Base-by-base conservation (phyloP, 1,139 yeast species). In the Pichia inconspicua region DNA sequence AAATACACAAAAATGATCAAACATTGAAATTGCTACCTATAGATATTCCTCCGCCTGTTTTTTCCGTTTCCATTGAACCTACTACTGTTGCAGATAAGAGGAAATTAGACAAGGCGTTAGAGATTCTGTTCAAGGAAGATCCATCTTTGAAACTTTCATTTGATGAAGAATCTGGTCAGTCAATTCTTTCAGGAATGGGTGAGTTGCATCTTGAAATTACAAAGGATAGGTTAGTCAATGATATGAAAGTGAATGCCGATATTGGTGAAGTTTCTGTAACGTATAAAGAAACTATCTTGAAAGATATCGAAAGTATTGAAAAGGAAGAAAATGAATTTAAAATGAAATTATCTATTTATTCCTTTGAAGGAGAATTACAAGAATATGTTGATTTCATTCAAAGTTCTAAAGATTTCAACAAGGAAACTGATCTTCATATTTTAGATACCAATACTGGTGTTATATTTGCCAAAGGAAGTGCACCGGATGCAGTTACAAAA, bases 161-260 rank as follows among this genome's bases (percentile, higher is more conserved):
- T 46, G 97, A 92, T 60, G 95, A 86, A 54, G 97, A 90, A 52
- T 72, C 86, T 50, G 96, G 96, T 0, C 97, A 92, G 65, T 82
- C 89, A 0, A 73, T 89, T 30, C 66, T 92, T 35, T 81, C 95
- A 46, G 99, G 98, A 3, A 89, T 92, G 97, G 98, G 97, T 17
- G 96, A 89, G 60, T 71, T 92, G 46, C 98, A 92, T 65, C 72
- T 92, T 47, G 97, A 92, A 56, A 89, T 92, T 56, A 85, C 94
- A 2, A 74, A 75, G 47, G 95, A 88, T 56, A 72, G 97, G 49
- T 72, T 92, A 45, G 68, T 83, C 22, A 78, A 78, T 47, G 96
- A 88, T 53, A 75, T 90, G 74, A 83, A 84, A 62, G 96, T 95
- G 2, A 80, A 82, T 50, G 84, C 86, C 0, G 81, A 82, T 44